A percentile compares a stretch with the other conserved stretches of the same genome.
Conservation (phyloP, 2,329 filamentous ascomycete species). For the Paecilomyces sp. region DNA sequence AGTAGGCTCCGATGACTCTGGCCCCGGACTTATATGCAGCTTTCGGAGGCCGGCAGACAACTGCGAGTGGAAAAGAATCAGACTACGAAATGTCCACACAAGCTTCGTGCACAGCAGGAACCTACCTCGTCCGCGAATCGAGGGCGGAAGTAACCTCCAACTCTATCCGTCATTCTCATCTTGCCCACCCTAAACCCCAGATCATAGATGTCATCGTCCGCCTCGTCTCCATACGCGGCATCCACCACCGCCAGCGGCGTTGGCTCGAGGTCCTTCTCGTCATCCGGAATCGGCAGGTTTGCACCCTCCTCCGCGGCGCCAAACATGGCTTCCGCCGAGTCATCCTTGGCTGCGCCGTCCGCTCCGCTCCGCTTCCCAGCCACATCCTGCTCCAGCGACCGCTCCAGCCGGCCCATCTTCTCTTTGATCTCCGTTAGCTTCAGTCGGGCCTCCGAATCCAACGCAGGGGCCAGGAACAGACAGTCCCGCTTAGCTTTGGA, state of each 20-base stretch:
- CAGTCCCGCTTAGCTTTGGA: slow-evolving; percentile 46
- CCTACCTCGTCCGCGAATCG: slow-evolving; percentile 62
- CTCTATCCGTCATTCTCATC: slow-evolving; percentile 65
- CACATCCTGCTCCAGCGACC: slow-evolving; percentile 62
- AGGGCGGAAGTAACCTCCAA: slow-evolving; percentile 65
- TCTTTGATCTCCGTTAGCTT: slow-evolving; percentile 72
- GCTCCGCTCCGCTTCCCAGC: slow-evolving; percentile 35
- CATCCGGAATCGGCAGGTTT: slow-evolving; percentile 33
- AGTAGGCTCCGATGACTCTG: background rate
- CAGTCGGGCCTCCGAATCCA: slow-evolving; percentile 63
- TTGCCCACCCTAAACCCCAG: slow-evolving; percentile 65
- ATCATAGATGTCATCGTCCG: slow-evolving; percentile 63
- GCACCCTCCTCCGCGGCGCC: slow-evolving; percentile 43
- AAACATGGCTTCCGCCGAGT: slow-evolving; percentile 27
- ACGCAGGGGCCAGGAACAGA: slow-evolving; percentile 58
- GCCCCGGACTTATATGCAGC: background rate
- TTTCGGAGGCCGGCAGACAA: background rate
- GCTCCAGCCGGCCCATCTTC: slow-evolving; percentile 65
- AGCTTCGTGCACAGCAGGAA: background rate
- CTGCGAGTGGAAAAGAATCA: background rate
- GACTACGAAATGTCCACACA: background rate
- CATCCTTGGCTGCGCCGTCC: slow-evolving; percentile 6
- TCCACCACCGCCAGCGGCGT: slow-evolving; percentile 58
- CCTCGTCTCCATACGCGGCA: slow-evolving; percentile 59
- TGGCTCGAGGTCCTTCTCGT: slow-evolving; percentile 54